Conservation (phyloP, 164 flowering plant genomes). For the Liriodendron chinense region DNA sequence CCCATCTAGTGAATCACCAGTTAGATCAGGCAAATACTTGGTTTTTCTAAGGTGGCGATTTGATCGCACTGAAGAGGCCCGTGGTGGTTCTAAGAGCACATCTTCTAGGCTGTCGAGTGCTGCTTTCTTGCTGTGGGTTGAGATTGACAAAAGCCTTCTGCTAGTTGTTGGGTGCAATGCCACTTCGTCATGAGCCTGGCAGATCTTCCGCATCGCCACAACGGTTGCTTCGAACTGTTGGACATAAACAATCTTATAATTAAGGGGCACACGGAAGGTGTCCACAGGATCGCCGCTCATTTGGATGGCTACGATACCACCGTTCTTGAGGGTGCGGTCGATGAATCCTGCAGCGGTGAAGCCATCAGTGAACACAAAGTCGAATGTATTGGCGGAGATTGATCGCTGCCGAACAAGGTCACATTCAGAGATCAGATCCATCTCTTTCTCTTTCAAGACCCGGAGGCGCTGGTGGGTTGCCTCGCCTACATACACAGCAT, state of each 20-base stretch:
- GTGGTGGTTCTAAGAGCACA: slow-evolving; percentile 76
- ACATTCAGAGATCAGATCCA: slow-evolving; percentile 20
- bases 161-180: neutral
- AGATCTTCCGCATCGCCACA: slow-evolving; percentile 47
- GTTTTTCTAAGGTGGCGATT: slow-evolving; percentile 36
- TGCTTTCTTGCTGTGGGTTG: slow-evolving; percentile 34
- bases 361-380: slow-evolving; percentile 31
- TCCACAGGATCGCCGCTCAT: slow-evolving; percentile 21
- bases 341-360: slow-evolving; percentile 25
- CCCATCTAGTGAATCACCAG: slow-evolving; percentile 51
- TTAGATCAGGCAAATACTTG: slow-evolving; percentile 60
- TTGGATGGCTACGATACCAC: slow-evolving; percentile 45
- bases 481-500: slow-evolving; percentile 32
- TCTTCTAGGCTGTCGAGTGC: slow-evolving; percentile 66
- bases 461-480: neutral
- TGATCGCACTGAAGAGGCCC: slow-evolving; percentile 33
- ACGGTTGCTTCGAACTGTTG: slow-evolving; percentile 40
- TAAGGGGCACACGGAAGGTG: slow-evolving; percentile 26
- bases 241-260: slow-evolving; percentile 56
- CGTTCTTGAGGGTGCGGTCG: slow-evolving; percentile 45
- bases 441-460: slow-evolving; percentile 17
- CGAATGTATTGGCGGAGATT: slow-evolving; percentile 29
- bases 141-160: slow-evolving; percentile 25
- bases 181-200: neutral
- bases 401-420: slow-evolving; percentile 33